A percentile compares a stretch with the other conserved stretches of the same genome.
phyloP scores from a whole-genome alignment of 768 basidiomycete species.

The Rubroboletus satanas region DNA sequence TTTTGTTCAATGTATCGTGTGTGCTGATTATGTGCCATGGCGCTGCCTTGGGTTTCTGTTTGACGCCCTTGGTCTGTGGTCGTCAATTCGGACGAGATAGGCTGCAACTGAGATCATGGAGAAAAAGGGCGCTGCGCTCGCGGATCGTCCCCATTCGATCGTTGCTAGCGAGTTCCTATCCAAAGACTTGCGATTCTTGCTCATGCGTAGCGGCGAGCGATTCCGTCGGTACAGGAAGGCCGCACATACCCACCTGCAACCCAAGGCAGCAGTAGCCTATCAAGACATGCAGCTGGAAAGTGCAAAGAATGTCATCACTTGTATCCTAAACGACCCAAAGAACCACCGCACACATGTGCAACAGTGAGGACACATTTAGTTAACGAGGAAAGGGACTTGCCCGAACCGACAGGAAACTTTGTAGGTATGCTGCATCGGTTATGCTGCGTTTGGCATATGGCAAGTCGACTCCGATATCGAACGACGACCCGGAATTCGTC shows the following conservation, averaged over 20 bases:
- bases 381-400: too few relatives aligned
- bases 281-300: constrained; percentile 40
- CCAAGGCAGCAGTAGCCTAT: constrained; percentile 41
- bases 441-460: constrained; percentile 25
- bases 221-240: constrained; percentile 54
- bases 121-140: constrained; percentile 47
- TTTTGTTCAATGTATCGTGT: not conserved
- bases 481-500: constrained; percentile 20
- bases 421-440: constrained; percentile 26
- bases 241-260: constrained; percentile 47
- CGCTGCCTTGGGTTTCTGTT: not conserved
- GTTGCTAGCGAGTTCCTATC: constrained; percentile 51
- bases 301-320: constrained; percentile 19
- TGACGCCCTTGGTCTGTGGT: not conserved
- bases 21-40: not conserved
- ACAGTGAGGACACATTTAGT: constrained; percentile 34
- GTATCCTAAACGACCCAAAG: constrained; percentile 32
- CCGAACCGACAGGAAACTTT: not conserved
- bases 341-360: constrained; percentile 41
- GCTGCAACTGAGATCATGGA: constrained; percentile 59
- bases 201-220: constrained; percentile 49
- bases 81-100: constrained; percentile 25
- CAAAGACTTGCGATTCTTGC: constrained; percentile 47
- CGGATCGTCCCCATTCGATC: constrained; percentile 48
- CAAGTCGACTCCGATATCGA: constrained; percentile 21